Conservation (phyloP, 306 rosid genomes). For the Cucumis hystrix region DNA sequence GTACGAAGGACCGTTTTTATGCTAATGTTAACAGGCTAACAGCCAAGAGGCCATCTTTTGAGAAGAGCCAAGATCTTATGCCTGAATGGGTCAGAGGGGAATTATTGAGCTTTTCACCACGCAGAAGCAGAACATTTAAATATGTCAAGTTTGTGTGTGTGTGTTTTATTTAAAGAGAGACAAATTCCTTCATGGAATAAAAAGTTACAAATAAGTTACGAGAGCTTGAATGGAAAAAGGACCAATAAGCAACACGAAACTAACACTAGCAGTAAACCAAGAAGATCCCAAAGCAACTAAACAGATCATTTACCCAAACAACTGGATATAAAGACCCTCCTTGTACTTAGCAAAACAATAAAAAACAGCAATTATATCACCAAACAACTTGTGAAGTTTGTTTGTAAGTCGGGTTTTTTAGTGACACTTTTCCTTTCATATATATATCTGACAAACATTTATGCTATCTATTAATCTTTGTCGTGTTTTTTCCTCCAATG, state of each 20-base stretch:
- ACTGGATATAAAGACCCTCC: too few relatives aligned
- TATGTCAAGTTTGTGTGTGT: background rate
- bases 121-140: background rate
- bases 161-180: too few relatives aligned
- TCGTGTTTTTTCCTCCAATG: background rate
- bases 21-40: background rate
- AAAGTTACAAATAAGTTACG: background rate
- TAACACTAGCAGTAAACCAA: too few relatives aligned
- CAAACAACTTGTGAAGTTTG: background rate
- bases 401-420: background rate
- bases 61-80: background rate
- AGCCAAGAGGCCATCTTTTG: background rate
- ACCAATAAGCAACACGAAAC: too few relatives aligned
- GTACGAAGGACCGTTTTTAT: background rate
- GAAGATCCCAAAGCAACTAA: too few relatives aligned
- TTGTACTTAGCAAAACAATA: too few relatives aligned
- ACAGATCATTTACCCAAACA: too few relatives aligned
- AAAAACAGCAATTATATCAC: too few relatives aligned
- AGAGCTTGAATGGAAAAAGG: too few relatives aligned
- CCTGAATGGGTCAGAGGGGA: background rate
- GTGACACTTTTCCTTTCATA: too few relatives aligned
- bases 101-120: background rate
- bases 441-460: background rate
- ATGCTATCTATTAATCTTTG: background rate
- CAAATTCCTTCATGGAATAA: background rate